A percentile compares a stretch with the other conserved stretches of the same genome.
Conservation (phyloP, 495 filamentous ascomycete genomes). For the Daldinia vernicosa region DNA sequence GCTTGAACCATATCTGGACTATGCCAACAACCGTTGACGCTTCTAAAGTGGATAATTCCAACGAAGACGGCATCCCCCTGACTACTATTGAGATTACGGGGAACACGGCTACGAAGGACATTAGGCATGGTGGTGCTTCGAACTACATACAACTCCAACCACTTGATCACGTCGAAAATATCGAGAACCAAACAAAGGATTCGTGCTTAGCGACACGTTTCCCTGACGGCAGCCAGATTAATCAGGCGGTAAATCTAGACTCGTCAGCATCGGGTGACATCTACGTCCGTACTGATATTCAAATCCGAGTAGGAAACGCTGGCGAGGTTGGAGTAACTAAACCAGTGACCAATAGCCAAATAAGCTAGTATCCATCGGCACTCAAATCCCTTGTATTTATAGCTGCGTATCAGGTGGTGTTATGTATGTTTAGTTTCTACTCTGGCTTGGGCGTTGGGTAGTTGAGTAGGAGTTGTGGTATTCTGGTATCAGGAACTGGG, state of each 20-base stretch:
- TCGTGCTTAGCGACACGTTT: background rate
- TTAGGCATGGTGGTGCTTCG: background rate
- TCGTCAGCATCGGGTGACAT: slow-evolving; percentile 16
- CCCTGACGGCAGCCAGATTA: background rate
- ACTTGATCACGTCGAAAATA: background rate
- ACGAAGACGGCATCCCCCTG: slow-evolving; percentile 34
- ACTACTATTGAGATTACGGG: slow-evolving; percentile 27
- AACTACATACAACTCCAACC: background rate
- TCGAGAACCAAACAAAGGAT: background rate
- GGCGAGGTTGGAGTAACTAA: background rate
- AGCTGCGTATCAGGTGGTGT: background rate
- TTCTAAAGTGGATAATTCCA: slow-evolving; percentile 18
- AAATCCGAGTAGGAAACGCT: slow-evolving; percentile 15
- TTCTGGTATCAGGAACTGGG: background rate
- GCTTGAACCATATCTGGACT: slow-evolving; percentile 40
- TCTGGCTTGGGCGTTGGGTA: background rate
- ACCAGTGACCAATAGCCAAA: background rate
- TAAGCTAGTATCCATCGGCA: background rate
- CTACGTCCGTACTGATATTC: slow-evolving; percentile 37
- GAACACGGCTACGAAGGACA: background rate
- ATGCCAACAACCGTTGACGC: slow-evolving; percentile 16
- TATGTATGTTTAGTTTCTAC: background rate
- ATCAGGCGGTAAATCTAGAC: background rate
- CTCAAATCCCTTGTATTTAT: background rate
- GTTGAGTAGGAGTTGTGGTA: background rate